Conservation (phyloP, 345 rosid genomes). For the Carallia brachiata region DNA sequence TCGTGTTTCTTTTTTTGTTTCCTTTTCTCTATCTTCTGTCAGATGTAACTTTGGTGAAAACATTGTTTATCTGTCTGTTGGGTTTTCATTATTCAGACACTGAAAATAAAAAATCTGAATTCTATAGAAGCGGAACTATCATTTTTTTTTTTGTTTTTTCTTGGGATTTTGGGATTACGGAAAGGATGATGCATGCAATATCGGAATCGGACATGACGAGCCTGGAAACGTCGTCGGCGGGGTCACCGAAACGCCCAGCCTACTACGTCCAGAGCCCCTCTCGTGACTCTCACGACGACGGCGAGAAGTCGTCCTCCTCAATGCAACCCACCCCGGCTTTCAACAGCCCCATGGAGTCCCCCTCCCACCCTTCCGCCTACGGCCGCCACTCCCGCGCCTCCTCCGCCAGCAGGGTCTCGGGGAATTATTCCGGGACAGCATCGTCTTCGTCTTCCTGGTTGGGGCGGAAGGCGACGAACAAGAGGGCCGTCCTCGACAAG, state of each 20-base stretch:
- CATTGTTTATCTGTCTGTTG: no score
- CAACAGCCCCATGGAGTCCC: conserved; percentile 19
- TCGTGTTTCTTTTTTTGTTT: no score
- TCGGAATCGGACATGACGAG: conserved; percentile 22
- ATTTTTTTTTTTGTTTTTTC: neutral
- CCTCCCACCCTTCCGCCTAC: conserved; percentile 19
- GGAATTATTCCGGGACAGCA: neutral
- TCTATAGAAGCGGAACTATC: neutral
- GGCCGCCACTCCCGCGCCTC: conserved; percentile 17
- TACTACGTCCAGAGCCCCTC: conserved; percentile 27
- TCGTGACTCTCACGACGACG: conserved; percentile 20
- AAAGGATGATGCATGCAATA: conserved; percentile 3
- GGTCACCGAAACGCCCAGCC: conserved; percentile 20
- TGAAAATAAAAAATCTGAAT: neutral
- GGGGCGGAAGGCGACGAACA: conserved; percentile 6
- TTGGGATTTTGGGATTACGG: neutral
- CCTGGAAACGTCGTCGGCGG: conserved; percentile 6
- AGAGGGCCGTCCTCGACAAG: neutral
- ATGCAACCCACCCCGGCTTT: conserved; percentile 2
- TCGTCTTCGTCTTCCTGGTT: neutral
- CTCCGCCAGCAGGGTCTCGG: conserved; percentile 22
- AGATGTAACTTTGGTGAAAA: no score
- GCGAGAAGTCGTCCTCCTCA: conserved; percentile 17
- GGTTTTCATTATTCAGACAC: neutral
- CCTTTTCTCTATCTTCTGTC: no score